Conservation (phyloP, 2,329 filamentous ascomycete species). For the Penicillium fuscoglaucum region DNA sequence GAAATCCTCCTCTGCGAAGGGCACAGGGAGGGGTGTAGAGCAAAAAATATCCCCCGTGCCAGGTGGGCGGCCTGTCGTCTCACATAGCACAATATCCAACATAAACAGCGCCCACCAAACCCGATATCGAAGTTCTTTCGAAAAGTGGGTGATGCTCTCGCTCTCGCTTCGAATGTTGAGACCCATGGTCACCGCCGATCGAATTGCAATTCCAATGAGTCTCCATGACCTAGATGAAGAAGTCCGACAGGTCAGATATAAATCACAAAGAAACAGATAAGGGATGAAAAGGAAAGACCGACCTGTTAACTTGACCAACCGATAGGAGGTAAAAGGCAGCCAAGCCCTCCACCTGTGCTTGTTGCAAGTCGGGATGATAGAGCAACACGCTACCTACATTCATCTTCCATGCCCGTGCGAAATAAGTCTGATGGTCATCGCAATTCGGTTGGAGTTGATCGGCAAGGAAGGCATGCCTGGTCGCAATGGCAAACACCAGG, state of each 20-base stretch:
- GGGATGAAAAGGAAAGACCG: background rate
- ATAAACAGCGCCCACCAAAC: constrained; percentile 48
- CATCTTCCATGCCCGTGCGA: constrained; percentile 45
- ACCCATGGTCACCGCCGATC: constrained; percentile 45
- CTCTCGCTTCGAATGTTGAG: constrained; percentile 47
- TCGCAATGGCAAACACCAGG: constrained; percentile 47
- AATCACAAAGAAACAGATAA: background rate
- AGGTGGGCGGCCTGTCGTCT: constrained; percentile 47
- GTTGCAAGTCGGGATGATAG: constrained; percentile 45
- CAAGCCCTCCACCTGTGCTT: constrained; percentile 46
- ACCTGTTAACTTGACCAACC: constrained; percentile 47
- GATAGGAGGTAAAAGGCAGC: constrained; percentile 44
- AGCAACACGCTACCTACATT: constrained; percentile 39
- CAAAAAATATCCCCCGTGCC: constrained; percentile 41
- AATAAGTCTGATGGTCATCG: constrained; percentile 44
- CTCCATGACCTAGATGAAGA: constrained; percentile 42
- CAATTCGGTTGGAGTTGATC: constrained; percentile 29
- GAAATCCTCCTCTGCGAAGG: constrained; percentile 42
- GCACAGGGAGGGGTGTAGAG: constrained; percentile 44
- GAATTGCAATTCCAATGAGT: constrained; percentile 42
- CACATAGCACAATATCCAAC: constrained; percentile 43
- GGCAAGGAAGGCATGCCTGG: constrained; percentile 37
- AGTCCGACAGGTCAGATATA: background rate
- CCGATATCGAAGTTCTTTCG: constrained; percentile 46
- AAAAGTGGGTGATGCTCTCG: constrained; percentile 33